Base-by-base conservation (phyloP, 2,329 filamentous ascomycete species). In the Trichoderma arundinaceum region DNA sequence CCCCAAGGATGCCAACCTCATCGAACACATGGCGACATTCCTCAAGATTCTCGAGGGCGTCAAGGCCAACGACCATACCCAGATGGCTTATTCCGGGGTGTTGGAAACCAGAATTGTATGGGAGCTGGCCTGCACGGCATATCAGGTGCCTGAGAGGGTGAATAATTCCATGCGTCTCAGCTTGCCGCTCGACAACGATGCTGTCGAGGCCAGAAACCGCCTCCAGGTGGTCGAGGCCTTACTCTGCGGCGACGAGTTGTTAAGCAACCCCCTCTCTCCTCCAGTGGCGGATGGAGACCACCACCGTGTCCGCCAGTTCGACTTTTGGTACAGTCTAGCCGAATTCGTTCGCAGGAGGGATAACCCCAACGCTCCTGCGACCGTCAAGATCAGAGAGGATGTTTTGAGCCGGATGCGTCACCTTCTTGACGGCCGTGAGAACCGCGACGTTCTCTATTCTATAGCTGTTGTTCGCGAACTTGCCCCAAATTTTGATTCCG, bases 401-500 rank as follows among this genome's bases (percentile, higher is more conserved):
- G 85, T 87, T 1, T 80, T 97, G 35, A 77, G 77, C 4, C 83
- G 84, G 59, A 86, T 92, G 76, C 88, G 92, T 38, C 84, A 84
- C 64, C 82, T 94, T 22, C 83, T 97, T 12, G 90, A 92, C 70
- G 90, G 90, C 54, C 86, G 90, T 28, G 94, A 97, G 78, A 95
- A 94, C 72, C 88, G 94, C 61, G 93, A 97, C 75, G 90, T 97
- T 17, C 86, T 97, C 65, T 97, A 97, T 78, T 95, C 92, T 0
- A 90, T 97, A 69, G 92, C 91, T 8, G 87, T 96, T 64, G 88
- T 91, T 15, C 88, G 92, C 32, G 88, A 94, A 68, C 83, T 93
- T 57, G 88, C 90, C 52, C 87, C 88, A 38, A 86, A 88, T 52
- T 87, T 84, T 72, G 84, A 85, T 13, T 80, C 87, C 10, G 85